Percentiles rank a stretch among this genome's conserved stretches.
Evolutionary conservation across 345 rosid genomes (phyloP).

Genomic region (Cardamine occulta): DNA sequence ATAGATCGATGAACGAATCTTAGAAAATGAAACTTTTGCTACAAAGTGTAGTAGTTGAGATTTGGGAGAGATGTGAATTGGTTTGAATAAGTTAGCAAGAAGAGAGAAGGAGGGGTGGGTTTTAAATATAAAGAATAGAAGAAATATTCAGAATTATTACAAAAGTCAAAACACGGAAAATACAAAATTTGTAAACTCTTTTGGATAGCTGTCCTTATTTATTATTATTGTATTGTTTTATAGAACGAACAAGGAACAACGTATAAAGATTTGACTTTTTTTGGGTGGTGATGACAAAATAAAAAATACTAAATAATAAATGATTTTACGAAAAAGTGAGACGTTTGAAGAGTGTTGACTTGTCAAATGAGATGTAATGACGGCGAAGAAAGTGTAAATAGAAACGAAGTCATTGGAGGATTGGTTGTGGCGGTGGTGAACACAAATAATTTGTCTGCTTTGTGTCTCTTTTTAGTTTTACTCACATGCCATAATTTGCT

Average conservation of each 20-base stretch:
- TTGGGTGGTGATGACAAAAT: slow-evolving; percentile 6
- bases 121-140: slow-evolving; percentile 46
- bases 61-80: slow-evolving; percentile 43
- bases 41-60: slow-evolving; percentile 37
- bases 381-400: slow-evolving; percentile 48
- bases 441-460: slow-evolving; percentile 31
- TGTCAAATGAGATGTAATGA: slow-evolving; percentile 47
- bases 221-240: slow-evolving; percentile 26
- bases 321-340: not conserved
- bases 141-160: slow-evolving; percentile 32
- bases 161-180: slow-evolving; percentile 72
- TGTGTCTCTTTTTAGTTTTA: slow-evolving; percentile 24
- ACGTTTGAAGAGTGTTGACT: slow-evolving; percentile 53
- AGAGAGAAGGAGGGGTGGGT: slow-evolving; percentile 24
- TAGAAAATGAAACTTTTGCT: not conserved
- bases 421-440: slow-evolving; percentile 45
- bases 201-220: slow-evolving; percentile 25
- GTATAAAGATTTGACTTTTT: slow-evolving; percentile 40
- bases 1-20: slow-evolving; percentile 32
- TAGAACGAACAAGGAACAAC: slow-evolving; percentile 42
- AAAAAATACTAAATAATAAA: slow-evolving; percentile 21
- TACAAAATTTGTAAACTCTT: slow-evolving; percentile 33
- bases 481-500: slow-evolving; percentile 43
- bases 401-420: slow-evolving; percentile 41
- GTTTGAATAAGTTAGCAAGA: slow-evolving; percentile 47